Conservation (phyloP, 805 yeast species). For the Starmerella lactis-condensi region DNA sequence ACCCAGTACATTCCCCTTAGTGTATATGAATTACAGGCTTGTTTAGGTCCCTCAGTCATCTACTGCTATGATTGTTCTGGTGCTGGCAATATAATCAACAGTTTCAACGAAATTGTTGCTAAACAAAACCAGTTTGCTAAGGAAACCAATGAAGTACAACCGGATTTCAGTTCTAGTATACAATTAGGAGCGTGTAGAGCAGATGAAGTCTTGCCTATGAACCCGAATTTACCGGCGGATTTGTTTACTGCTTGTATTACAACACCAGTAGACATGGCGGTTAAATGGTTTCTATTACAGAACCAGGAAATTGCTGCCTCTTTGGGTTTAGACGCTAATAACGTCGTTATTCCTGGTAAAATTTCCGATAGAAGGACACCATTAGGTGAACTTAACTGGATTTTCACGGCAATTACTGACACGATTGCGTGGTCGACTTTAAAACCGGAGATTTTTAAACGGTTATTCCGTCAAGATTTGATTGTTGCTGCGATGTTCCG, state of each 20-base stretch:
- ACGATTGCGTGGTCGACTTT: conserved; percentile 94
- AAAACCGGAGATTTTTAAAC: conserved; percentile 72
- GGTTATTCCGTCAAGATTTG: conserved; percentile 80
- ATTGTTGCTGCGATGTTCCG: conserved; percentile 94
- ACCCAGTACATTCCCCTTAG: conserved; percentile 96
- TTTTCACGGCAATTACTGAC: conserved; percentile 92
- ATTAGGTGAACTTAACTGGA: conserved; percentile 90
- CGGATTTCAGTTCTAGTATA: conserved; percentile 62
- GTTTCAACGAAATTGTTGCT: conserved; percentile 76
- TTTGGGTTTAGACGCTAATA: conserved; percentile 23
- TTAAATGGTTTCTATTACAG: conserved; percentile 78
- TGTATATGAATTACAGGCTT: conserved; percentile 80
- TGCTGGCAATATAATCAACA: conserved; percentile 82
- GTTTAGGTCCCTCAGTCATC: conserved; percentile 96
- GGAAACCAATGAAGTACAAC: conserved; percentile 28
- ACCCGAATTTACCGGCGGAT: conserved; percentile 90
- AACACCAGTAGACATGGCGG: conserved; percentile 85
- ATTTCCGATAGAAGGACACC: conserved; percentile 88
- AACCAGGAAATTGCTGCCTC: conserved; percentile 29
- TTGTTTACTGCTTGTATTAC: conserved; percentile 88
- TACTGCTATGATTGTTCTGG: conserved; percentile 87
- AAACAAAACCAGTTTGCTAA: conserved; percentile 41
- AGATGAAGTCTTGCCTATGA: conserved; percentile 75
- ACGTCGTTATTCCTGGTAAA: conserved; percentile 64
- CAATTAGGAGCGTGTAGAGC: conserved; percentile 85